Base-by-base conservation (phyloP, 805 yeast genomes). In the Wickerhamomyces chaumierensis region DNA sequence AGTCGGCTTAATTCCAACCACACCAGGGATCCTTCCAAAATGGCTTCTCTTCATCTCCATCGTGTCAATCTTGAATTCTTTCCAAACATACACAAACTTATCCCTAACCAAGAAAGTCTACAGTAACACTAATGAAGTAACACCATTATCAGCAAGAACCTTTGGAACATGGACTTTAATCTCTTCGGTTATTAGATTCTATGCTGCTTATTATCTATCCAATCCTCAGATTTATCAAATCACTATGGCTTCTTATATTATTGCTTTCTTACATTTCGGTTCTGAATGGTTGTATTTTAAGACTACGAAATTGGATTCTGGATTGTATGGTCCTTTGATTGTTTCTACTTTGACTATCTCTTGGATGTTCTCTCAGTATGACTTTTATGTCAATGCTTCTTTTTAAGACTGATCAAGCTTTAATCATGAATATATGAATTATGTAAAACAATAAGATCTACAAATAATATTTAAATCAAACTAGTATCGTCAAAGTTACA, bases 161-260 rank as follows among this genome's bases (percentile, higher is more conserved):
- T 92, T 92, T 58, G 98, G 98, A 27, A 92, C 98, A 1, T 92
- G 98, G 98, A 92, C 98, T 0, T 66, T 88, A 31, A 70, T 88
- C 49, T 78, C 95, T 3, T 74, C 95, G 2, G 67, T 90, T 23
- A 79, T 92, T 36, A 75, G 98, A 55, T 69, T 79, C 46, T 86
- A 83, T 57, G 95, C 94, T 40, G 94, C 97, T 13, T 82, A 81
- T 61, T 66, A 82, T 55, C 65, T 83, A 41, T 65, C 66, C 39
- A 77, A 78, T 48, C 75, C 75, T 18, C 81, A 78, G 47, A 75
- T 88, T 38, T 92, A 75, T 60, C 77, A 82, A 49, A 66, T 92
- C 47, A 81, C 88, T 16, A 72, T 84, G 49, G 79, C 81, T 59
- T 79, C 94, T 9, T 92, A 82, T 55, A 60, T 74, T 34, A 75